Evolutionary conservation across 805 yeast genomes (phyloP).

Genomic region (Teunomyces panamensis): DNA sequence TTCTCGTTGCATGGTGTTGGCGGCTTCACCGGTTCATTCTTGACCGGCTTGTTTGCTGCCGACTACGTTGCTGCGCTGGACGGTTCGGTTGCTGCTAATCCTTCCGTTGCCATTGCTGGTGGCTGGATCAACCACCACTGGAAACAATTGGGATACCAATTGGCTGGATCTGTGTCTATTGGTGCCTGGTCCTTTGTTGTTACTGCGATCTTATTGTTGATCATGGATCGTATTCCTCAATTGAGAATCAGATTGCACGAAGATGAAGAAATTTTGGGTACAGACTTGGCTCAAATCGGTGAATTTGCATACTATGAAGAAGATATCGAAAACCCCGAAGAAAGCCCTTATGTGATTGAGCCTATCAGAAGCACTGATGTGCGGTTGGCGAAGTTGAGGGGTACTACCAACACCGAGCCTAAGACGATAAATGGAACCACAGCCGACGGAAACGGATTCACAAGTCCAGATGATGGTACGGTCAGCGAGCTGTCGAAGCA

Average conservation of each 20-base stretch:
- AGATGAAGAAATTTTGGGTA: constrained; percentile 85
- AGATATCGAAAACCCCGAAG: constrained; percentile 15
- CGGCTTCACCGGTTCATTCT: constrained; percentile 76
- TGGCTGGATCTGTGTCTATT: constrained; percentile 71
- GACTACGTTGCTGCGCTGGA: constrained; percentile 85
- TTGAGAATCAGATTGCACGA: constrained; percentile 77
- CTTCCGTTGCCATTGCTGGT: constrained; percentile 50
- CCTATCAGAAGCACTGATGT: constrained; percentile 66
- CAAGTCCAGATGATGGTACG: constrained; percentile 17
- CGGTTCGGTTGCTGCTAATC: constrained; percentile 47
- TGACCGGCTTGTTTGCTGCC: constrained; percentile 92
- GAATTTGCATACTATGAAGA: constrained; percentile 74
- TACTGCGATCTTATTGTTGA: constrained; percentile 63
- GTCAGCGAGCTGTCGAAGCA: constrained; percentile 14
- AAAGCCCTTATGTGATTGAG: constrained; percentile 62
- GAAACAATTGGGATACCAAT: constrained; percentile 82
- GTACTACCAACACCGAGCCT: constrained; percentile 13
- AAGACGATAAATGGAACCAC: constrained; percentile 7
- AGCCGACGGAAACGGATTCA: constrained; percentile 6
- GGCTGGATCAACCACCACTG: constrained; percentile 89
- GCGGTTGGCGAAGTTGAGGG: constrained; percentile 32
- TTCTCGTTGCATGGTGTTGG: constrained; percentile 94
- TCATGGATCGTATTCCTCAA: constrained; percentile 75
- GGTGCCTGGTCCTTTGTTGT: constrained; percentile 74
- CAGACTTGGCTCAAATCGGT: constrained; percentile 88